These are phyloP conservation scores for Leishmania aethiopica DNA, from an alignment of 208 protist genomes.

Conservation along the genomic window DNA sequence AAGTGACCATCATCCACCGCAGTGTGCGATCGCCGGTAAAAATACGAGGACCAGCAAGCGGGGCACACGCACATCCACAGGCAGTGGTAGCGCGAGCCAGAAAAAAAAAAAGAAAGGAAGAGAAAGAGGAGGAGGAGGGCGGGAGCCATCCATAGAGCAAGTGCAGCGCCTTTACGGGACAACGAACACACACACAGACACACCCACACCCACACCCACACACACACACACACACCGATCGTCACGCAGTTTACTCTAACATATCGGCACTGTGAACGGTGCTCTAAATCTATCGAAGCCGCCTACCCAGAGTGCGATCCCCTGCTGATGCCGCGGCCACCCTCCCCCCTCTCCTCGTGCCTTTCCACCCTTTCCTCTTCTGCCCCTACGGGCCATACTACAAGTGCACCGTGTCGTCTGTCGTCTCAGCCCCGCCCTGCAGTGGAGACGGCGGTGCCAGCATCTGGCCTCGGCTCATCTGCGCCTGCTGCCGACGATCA, in stretches of 20 bases:
- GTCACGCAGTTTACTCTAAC: neutral
- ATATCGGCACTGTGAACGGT: neutral
- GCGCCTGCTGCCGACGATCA: constrained; percentile 5
- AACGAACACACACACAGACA: neutral
- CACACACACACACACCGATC: neutral
- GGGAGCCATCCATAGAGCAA: no score
- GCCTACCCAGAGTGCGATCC: neutral
- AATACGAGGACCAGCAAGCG: neutral
- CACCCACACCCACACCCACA: no score
- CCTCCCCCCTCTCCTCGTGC: neutral
- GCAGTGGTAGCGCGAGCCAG: neutral
- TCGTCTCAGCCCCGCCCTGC: constrained; percentile 35
- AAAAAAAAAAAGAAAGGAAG: no score
- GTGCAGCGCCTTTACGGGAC: neutral
- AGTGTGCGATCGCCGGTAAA: neutral
- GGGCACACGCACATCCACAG: neutral
- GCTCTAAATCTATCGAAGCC: neutral
- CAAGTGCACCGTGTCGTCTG: constrained; percentile 37
- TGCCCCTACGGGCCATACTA: neutral
- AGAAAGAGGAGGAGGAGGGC: neutral
- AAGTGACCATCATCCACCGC: neutral
- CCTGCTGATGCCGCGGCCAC: neutral
- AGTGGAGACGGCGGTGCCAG: constrained; percentile 43
- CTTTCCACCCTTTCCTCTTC: neutral
- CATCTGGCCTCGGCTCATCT: constrained; percentile 21